Conservation (phyloP, 2,329 filamentous ascomycete species). For the Penicillium hesseltinei region DNA sequence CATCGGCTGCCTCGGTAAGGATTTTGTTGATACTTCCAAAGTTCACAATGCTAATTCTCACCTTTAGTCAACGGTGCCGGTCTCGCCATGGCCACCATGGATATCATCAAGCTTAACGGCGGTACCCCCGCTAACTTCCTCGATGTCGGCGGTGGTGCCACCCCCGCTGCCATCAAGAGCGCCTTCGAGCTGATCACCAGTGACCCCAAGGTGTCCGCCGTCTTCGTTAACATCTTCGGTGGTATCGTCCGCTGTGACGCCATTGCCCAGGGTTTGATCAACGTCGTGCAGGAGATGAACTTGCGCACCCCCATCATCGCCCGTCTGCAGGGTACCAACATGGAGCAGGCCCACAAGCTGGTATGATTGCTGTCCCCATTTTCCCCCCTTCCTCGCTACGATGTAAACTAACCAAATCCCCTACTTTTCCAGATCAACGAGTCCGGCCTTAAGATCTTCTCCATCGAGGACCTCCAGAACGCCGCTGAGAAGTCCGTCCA, state of each 20-base stretch:
- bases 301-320: constrained; percentile 96
- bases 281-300: constrained; percentile 91
- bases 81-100: constrained; percentile 99
- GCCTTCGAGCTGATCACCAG: constrained; percentile 98
- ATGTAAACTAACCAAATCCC: constrained; percentile 26
- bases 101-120: constrained; percentile 99
- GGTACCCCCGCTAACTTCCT: constrained; percentile 97
- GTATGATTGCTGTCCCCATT: constrained; percentile 43
- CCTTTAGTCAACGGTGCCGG: constrained; percentile 85
- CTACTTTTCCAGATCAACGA: constrained; percentile 68
- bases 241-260: constrained; percentile 98
- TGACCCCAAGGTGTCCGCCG: constrained; percentile 95
- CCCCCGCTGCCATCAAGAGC: constrained; percentile 91
- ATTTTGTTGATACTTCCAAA: not conserved
- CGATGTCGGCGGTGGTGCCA: constrained; percentile 96
- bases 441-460: constrained; percentile 98
- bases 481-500: constrained; percentile 98
- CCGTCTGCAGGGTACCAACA: constrained; percentile 96
- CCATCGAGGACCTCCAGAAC: constrained; percentile 94
- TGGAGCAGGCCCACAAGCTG: constrained; percentile 85
- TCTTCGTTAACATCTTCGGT: constrained; percentile 99
- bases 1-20: constrained; percentile 78
- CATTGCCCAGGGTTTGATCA: constrained; percentile 93
- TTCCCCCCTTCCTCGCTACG: not conserved
- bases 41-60: constrained; percentile 1